Conservation (phyloP, 2,329 filamentous ascomycete genomes). For the Curvularia sp. region DNA sequence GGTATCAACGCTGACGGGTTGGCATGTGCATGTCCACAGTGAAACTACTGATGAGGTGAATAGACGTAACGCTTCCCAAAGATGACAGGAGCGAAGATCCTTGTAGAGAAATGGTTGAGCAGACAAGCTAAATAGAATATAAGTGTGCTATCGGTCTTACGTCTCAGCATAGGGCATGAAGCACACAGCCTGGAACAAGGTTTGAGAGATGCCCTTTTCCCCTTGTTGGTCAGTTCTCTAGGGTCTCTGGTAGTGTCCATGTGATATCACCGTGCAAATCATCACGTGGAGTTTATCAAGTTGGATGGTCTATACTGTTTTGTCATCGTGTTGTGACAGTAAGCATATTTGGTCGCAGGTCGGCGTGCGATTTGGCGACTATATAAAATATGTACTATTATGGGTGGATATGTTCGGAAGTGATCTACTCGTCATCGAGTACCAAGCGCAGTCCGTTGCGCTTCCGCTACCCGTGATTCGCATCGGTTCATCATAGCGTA, state of each 20-base stretch:
- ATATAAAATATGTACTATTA: neutral
- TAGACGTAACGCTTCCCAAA: neutral
- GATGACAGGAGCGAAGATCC: neutral
- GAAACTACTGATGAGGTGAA: neutral
- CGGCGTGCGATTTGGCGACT: neutral
- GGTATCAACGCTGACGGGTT: neutral
- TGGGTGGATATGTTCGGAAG: neutral
- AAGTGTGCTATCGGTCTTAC: neutral
- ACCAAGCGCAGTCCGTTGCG: neutral
- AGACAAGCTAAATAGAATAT: neutral
- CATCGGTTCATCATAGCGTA: neutral
- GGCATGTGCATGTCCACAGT: neutral
- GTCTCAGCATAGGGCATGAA: neutral
- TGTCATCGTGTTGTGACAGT: neutral
- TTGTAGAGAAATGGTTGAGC: neutral
- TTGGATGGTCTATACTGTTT: neutral
- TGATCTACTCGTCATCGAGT: neutral
- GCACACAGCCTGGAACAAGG: neutral
- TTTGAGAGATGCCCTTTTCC: no score
- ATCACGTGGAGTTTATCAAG: no score
- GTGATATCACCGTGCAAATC: neutral
- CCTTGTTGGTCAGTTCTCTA: neutral
- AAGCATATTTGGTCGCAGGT: neutral
- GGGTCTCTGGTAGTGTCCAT: neutral
- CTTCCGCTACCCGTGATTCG: neutral